Percentiles rank a stretch among this genome's conserved stretches.
Evolutionary conservation across 257 asterid species (phyloP).

Genomic region (Solanum etuberosum): DNA sequence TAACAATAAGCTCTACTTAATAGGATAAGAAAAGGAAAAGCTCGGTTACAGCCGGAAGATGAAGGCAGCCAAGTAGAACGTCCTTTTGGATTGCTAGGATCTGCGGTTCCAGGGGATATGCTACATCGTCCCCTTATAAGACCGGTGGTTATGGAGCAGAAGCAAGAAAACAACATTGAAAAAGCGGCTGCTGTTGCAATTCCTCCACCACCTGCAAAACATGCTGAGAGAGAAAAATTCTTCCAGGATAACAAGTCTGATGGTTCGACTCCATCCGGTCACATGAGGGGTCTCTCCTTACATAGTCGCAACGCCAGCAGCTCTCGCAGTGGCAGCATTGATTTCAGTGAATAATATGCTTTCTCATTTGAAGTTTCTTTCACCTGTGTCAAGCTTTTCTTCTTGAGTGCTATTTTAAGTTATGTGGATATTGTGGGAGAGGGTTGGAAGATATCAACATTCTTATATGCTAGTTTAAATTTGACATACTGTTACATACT

Average conservation of each 20-base stretch:
- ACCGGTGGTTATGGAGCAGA: constrained; percentile 44
- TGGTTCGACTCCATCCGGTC: constrained; percentile 39
- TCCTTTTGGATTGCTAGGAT: constrained; percentile 44
- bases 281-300: constrained; percentile 57
- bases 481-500: background rate
- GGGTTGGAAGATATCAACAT: background rate
- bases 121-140: constrained; percentile 67
- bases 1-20: background rate
- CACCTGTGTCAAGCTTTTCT: background rate
- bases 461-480: background rate
- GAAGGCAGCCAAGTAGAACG: constrained; percentile 35
- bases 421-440: background rate
- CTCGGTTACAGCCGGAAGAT: constrained; percentile 60
- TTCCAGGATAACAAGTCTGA: constrained; percentile 67
- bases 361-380: background rate
- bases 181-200: constrained; percentile 34
- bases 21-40: constrained; percentile 95
- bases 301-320: constrained; percentile 74
- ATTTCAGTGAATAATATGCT: constrained; percentile 46
- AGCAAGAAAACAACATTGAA: constrained; percentile 28
- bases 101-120: constrained; percentile 47
- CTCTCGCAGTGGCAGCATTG: constrained; percentile 68
- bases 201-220: constrained; percentile 97
- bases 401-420: background rate
- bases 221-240: constrained; percentile 76